Evolutionary conservation across 108 stramenopile species (phyloP).

Genomic region (Fistulifera solaris): DNA sequence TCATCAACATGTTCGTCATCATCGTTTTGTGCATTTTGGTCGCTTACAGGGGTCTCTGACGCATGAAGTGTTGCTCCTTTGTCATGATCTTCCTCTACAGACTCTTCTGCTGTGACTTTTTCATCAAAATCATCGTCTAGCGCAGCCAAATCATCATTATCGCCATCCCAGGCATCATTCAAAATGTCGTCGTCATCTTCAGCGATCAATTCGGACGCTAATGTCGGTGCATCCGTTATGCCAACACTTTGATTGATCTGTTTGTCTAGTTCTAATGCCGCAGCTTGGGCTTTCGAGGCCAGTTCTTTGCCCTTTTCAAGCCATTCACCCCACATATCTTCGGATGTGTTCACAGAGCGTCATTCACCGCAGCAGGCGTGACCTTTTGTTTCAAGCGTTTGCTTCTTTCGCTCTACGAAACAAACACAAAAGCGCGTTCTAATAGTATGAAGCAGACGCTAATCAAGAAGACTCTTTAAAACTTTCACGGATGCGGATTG

Average conservation of each 20-base stretch:
- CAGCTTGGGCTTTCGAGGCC: conserved; percentile 23
- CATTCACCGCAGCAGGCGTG: no score
- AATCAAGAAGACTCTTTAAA: no score
- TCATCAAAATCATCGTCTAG: conserved; percentile 1
- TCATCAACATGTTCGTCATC: not conserved
- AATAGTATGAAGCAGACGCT: no score
- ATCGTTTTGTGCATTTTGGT: no score
- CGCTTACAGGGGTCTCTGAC: not conserved
- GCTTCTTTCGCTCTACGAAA: no score
- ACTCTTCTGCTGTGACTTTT: conserved; percentile 1
- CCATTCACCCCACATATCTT: no score
- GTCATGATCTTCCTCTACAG: not conserved
- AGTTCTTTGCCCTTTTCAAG: not conserved
- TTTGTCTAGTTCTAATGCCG: conserved; percentile 31
- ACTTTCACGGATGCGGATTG: no score
- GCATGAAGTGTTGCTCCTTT: not conserved
- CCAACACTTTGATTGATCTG: conserved; percentile 43
- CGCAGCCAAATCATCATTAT: conserved; percentile 9
- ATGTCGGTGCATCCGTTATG: conserved; percentile 1
- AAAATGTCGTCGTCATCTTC: not conserved
- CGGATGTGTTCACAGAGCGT: no score
- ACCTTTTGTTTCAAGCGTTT: no score
- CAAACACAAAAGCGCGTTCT: no score
- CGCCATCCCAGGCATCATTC: conserved; percentile 31
- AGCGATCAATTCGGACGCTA: not conserved